Conservation (phyloP, 2,329 filamentous ascomycete species). For the Phialophora chinensis region DNA sequence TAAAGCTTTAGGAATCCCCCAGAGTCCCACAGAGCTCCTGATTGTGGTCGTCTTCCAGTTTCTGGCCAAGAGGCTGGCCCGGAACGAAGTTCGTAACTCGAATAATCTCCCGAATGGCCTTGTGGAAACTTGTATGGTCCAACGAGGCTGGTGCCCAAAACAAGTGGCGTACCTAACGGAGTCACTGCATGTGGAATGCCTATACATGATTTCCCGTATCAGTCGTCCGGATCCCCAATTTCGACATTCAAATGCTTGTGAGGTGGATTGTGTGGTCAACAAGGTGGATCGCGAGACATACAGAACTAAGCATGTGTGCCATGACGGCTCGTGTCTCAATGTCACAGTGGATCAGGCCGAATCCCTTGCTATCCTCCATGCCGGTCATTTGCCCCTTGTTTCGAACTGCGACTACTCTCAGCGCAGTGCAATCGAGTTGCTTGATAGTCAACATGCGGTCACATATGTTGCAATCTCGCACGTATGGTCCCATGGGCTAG, state of each 20-base stretch:
- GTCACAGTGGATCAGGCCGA: not conserved
- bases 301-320: conserved; percentile 1
- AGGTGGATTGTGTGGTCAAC: conserved; percentile 1
- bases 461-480: conserved; percentile 8
- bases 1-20: not conserved
- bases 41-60: conserved; percentile 3
- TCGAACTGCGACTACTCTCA: not conserved
- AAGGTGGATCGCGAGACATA: conserved; percentile 2
- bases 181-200: conserved; percentile 4
- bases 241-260: not conserved
- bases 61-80: not conserved
- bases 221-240: not conserved
- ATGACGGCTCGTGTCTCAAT: not conserved
- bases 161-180: not conserved
- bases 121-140: not conserved
- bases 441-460: not conserved
- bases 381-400: not conserved
- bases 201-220: conserved; percentile 4
- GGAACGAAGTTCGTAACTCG: not conserved
- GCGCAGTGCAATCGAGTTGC: not conserved
- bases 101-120: not conserved
- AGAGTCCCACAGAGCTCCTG: not conserved
- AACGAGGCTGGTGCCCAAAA: not conserved
- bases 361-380: not conserved
- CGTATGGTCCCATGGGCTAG: conserved; percentile 15